phyloP scores from a whole-genome alignment of 768 basidiomycete genomes.

The Hydnomerulius pinastri region DNA sequence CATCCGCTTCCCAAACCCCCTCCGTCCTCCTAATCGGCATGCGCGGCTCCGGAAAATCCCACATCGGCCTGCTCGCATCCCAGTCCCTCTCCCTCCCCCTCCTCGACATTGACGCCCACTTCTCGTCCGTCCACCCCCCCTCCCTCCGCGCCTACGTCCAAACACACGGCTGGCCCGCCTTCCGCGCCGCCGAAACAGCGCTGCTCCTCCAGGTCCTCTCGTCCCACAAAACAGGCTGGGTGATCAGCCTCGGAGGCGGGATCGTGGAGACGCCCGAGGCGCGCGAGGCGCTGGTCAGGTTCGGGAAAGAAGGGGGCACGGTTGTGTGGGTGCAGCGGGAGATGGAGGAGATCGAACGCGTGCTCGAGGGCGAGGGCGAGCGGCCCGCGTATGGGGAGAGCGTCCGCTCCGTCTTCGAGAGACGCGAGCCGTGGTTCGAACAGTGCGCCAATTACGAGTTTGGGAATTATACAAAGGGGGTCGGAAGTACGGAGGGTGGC shows the following conservation, averaged over 20 bases:
- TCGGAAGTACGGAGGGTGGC: slow-evolving; percentile 34
- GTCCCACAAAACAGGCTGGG: slow-evolving; percentile 55
- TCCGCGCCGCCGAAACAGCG: slow-evolving; percentile 77
- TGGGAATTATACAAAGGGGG: slow-evolving; percentile 61
- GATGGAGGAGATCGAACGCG: slow-evolving; percentile 77
- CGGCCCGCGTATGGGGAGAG: slow-evolving; percentile 91
- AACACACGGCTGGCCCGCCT: slow-evolving; percentile 85
- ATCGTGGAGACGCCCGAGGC: slow-evolving; percentile 86
- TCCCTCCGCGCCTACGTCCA: slow-evolving; percentile 77
- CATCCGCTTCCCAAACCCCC: slow-evolving; percentile 44
- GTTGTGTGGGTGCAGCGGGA: slow-evolving; percentile 87
- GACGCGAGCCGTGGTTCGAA: slow-evolving; percentile 84
- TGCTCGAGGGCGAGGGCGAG: slow-evolving; percentile 71
- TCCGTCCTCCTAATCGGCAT: slow-evolving; percentile 88
- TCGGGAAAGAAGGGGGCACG: slow-evolving; percentile 58
- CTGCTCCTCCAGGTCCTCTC: slow-evolving; percentile 69
- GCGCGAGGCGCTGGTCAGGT: slow-evolving; percentile 69
- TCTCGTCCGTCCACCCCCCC: slow-evolving; percentile 62
- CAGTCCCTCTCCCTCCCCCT: slow-evolving; percentile 68
- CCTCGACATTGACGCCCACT: slow-evolving; percentile 84
- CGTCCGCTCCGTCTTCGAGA: slow-evolving; percentile 77
- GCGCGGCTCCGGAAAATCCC: slow-evolving; percentile 96
- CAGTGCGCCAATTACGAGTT: slow-evolving; percentile 85
- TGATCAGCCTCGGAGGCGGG: slow-evolving; percentile 93
- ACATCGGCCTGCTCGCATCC: slow-evolving; percentile 80